Evolutionary conservation across 345 rosid genomes (phyloP), one percentile per base, ranked within the genome.

Genomic region (Arabis alpina): DNA sequence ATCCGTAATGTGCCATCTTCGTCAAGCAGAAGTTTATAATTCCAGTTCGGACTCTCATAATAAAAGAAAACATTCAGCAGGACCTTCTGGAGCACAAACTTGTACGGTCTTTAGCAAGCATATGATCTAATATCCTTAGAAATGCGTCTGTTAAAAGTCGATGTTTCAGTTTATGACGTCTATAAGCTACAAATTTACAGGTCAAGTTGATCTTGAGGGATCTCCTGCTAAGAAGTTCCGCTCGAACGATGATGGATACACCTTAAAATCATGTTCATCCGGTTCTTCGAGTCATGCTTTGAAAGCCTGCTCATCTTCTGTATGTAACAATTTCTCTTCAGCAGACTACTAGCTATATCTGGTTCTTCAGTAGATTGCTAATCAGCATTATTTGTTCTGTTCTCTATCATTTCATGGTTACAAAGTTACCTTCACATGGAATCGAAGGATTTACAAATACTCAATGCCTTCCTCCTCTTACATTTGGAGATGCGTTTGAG

Each of bases 401-500:
- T 57, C 52, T 10, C 66, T 59, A 47, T 25, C 61, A 61, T 61
- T 56, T 68, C 64, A 74, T 83, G 82, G 72, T 70, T 12, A 59
- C 73, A 48, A 76, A 77, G 76, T 67, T 85, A 28, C 64, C 71
- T 65, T 66, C 77, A 56, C 71, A 48, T 77, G 74, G 70, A 69
- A 19, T 43, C 42, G 76, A 57, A 61, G 79, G 79, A 68, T 60
- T 63, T 55, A 55, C 70, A 65, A 82, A 72, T 50, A 4, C 68
- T 66, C 54, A 77, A 77, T 78, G 81, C 64, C 69, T 80, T 76
- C 97, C 98, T 30, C 96, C 95, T 72, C 80, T 93, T 68, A 71
- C 70, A 73, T 78, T 63, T 24, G 95, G 95, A 71, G 97, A 91
- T 77, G 77, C 81, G 24, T 93, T 93, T 81, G 89, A 82, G 78